Evolutionary conservation across 345 rosid species (phyloP).

Genomic region (Cardamine occulta): DNA sequence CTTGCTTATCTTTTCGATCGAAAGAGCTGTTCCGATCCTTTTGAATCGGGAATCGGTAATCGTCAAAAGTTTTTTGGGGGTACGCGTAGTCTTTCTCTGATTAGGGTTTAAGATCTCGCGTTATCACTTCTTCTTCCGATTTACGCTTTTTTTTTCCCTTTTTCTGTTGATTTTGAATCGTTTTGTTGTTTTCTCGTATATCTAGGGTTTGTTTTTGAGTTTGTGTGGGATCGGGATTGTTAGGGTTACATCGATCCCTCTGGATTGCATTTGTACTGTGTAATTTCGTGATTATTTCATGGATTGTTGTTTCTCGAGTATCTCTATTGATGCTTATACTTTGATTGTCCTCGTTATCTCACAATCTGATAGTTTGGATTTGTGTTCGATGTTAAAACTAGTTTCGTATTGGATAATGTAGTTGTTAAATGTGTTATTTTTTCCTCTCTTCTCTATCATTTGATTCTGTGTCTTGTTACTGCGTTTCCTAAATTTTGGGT

Average conservation of each 20-base stretch:
- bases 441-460: neutral
- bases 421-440: constrained; percentile 1
- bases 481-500: constrained; percentile 10
- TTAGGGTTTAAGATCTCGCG: constrained; percentile 45
- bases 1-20: constrained; percentile 27
- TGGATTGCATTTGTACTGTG: constrained; percentile 31
- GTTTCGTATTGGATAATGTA: constrained; percentile 22
- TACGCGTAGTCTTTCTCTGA: constrained; percentile 8
- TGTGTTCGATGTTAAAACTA: neutral
- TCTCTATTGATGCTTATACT: neutral
- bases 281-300: neutral
- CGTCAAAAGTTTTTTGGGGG: constrained; percentile 5
- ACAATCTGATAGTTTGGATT: constrained; percentile 4
- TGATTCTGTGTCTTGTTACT: neutral
- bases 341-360: neutral
- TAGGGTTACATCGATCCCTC: constrained; percentile 35
- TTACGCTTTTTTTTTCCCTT: neutral
- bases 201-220: neutral
- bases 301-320: constrained; percentile 5
- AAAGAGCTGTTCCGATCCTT: constrained; percentile 23
- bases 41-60: constrained; percentile 16
- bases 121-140: constrained; percentile 12
- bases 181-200: neutral
- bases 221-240: constrained; percentile 30
- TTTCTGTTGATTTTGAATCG: neutral